A percentile compares a stretch with the other conserved stretches of the same genome.
Conservation (phyloP, 176 grass and related monocot genomes). For the Eleusine indica region DNA sequence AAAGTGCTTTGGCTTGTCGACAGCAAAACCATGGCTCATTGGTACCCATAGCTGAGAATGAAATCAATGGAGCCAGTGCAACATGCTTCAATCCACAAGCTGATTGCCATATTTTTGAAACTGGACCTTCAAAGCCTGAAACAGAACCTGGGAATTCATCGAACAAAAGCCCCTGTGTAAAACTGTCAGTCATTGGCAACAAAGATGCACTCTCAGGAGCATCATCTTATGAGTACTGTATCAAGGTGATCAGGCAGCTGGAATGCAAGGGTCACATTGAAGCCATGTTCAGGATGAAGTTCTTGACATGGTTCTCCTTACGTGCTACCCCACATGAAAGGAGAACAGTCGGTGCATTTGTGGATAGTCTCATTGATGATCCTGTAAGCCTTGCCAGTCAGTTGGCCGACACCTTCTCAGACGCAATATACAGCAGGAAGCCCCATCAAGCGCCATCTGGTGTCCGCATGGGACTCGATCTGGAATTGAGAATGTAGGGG, state of each 20-base stretch:
- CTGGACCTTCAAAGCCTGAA: slow-evolving; percentile 28
- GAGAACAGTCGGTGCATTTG: slow-evolving; percentile 39
- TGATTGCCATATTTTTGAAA: background rate
- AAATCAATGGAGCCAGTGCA: slow-evolving; percentile 18
- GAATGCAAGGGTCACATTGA: slow-evolving; percentile 53
- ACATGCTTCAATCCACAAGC: background rate
- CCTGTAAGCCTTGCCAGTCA: slow-evolving; percentile 14
- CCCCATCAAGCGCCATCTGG: slow-evolving; percentile 18
- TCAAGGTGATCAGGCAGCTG: slow-evolving; percentile 53
- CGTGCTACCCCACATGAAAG: slow-evolving; percentile 47
- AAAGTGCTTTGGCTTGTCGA: background rate
- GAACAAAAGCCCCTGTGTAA: slow-evolving; percentile 30
- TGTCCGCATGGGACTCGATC: slow-evolving; percentile 49
- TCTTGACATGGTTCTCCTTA: slow-evolving; percentile 67
- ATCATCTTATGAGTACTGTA: slow-evolving; percentile 45
- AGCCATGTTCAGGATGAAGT: slow-evolving; percentile 56
- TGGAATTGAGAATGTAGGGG: slow-evolving; percentile 24
- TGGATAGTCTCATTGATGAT: slow-evolving; percentile 49
- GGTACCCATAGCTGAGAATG: slow-evolving; percentile 2
- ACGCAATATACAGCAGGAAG: slow-evolving; percentile 46
- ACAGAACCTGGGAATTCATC: slow-evolving; percentile 36
- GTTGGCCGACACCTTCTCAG: slow-evolving; percentile 55
- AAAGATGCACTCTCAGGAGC: background rate
- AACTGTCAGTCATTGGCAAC: background rate
- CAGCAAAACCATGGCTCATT: background rate